Percentiles rank a stretch among this genome's conserved stretches.
phyloP scores from a whole-genome alignment of 202 grass and related monocot genomes.

The Carex sylvatica region DNA sequence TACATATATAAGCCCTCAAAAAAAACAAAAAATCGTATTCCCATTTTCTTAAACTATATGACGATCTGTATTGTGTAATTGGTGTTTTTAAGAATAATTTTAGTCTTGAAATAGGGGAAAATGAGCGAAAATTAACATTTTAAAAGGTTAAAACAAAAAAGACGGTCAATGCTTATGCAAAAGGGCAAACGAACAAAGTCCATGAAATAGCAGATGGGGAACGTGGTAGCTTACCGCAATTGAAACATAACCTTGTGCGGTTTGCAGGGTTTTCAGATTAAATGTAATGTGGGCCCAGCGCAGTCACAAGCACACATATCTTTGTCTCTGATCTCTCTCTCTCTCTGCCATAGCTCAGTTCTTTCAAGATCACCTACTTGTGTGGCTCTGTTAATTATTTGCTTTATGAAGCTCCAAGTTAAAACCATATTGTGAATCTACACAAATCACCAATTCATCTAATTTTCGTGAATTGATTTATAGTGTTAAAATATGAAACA shows the following conservation, averaged over 20 bases:
- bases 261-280: slow-evolving; percentile 30
- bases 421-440: background rate
- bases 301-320: slow-evolving; percentile 36
- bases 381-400: background rate
- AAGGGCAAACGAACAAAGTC: background rate
- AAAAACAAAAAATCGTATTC: background rate
- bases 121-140: background rate
- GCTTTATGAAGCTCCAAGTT: too few species aligned
- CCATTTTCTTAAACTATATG: background rate
- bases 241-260: slow-evolving; percentile 31
- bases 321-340: slow-evolving; percentile 14
- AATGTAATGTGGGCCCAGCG: slow-evolving; percentile 21
- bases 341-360: background rate
- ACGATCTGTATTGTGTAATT: background rate
- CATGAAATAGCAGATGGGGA: slow-evolving; percentile 5
- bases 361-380: background rate
- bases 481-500: background rate
- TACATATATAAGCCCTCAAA: background rate
- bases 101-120: background rate
- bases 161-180: background rate
- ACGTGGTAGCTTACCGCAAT: background rate
- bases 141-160: background rate
- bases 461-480: background rate
- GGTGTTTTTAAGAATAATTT: background rate
- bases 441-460: background rate